Conservation (phyloP, 2,329 filamentous ascomycete genomes). For the Ophiocordyceps sinensis region DNA sequence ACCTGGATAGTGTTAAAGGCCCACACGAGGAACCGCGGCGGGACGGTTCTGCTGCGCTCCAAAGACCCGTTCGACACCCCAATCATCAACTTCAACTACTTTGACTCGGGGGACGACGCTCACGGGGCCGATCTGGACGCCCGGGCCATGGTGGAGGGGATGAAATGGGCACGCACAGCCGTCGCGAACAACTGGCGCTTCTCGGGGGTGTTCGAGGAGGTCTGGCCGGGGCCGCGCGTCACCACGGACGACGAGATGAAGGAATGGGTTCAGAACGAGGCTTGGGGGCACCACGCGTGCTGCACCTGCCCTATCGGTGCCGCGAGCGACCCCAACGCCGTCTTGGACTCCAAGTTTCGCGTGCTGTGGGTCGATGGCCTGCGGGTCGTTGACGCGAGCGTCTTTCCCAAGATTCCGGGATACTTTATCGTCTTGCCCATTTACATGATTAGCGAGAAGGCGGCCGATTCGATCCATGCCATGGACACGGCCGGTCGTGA, state of each 20-base stretch:
- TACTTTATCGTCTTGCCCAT: conserved; percentile 33
- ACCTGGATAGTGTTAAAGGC: conserved; percentile 35
- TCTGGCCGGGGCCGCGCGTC: conserved; percentile 20
- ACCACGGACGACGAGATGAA: conserved; percentile 25
- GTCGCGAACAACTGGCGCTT: neutral
- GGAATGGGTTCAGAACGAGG: conserved; percentile 29
- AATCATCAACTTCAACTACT: conserved; percentile 48
- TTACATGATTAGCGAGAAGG: conserved; percentile 45
- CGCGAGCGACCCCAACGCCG: conserved; percentile 35
- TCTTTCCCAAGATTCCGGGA: conserved; percentile 35
- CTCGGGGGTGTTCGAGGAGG: conserved; percentile 3
- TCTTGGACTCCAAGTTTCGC: conserved; percentile 38
- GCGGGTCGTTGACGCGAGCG: conserved; percentile 44
- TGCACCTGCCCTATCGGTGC: conserved; percentile 40
- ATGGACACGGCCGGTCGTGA: too few species aligned
- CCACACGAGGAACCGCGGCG: conserved; percentile 46
- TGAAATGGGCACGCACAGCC: conserved; percentile 30
- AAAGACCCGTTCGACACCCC: conserved; percentile 49
- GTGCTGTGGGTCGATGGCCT: conserved; percentile 37
- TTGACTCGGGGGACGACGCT: conserved; percentile 29
- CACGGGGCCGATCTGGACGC: conserved; percentile 34
- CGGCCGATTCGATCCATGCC: too few species aligned
- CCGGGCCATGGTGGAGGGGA: conserved; percentile 33
- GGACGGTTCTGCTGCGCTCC: conserved; percentile 45
- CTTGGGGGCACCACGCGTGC: conserved; percentile 44